Evolutionary conservation across 2,329 filamentous ascomycete species (phyloP).

Genomic region (Fusarium kyushuense): DNA sequence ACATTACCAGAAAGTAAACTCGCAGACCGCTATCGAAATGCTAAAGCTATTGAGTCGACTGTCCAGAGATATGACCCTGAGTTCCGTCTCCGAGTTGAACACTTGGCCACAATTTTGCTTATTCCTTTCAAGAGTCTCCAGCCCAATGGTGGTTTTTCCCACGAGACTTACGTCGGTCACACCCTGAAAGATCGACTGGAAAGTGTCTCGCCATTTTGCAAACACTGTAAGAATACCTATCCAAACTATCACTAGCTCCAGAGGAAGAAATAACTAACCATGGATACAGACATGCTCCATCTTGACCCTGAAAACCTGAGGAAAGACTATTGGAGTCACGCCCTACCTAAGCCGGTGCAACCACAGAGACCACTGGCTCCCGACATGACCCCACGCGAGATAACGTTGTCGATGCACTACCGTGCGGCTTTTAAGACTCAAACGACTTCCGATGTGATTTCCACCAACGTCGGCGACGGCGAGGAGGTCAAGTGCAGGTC

Average conservation of each 20-base stretch:
- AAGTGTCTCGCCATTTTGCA: background rate
- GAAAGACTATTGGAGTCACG: fast-evolving
- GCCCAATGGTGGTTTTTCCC: background rate
- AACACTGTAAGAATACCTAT: background rate
- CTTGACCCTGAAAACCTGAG: background rate
- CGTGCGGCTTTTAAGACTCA: background rate
- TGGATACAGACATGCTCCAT: background rate
- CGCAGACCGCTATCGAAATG: background rate
- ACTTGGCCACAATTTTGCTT: background rate
- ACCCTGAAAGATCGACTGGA: background rate
- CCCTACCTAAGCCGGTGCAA: too few relatives aligned
- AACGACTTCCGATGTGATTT: background rate
- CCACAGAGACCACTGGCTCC: background rate
- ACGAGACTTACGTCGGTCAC: background rate
- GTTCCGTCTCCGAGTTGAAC: background rate
- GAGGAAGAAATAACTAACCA: background rate
- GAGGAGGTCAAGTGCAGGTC: too few relatives aligned
- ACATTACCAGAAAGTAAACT: too few relatives aligned
- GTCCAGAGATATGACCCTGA: background rate
- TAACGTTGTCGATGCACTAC: background rate
- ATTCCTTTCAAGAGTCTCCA: background rate
- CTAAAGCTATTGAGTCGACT: background rate
- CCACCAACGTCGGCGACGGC: too few relatives aligned
- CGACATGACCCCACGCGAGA: background rate
- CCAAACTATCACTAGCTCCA: fast-evolving